Base-by-base conservation (phyloP, 2,329 filamentous ascomycete genomes). In the Thelonectria olida region DNA sequence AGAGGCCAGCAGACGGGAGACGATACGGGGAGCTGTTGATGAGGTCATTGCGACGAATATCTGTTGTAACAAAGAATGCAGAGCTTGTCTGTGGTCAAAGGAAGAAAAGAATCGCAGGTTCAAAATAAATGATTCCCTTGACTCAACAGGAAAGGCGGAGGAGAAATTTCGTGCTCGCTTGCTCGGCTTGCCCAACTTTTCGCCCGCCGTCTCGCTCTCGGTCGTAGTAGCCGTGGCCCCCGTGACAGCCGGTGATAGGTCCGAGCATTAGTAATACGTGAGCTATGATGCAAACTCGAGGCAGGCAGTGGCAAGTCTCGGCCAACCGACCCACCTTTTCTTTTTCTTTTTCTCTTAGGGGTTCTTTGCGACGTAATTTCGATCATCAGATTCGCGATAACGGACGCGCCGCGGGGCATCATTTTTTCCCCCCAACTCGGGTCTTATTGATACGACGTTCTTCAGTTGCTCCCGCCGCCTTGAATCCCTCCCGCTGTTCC, bases 201-300 rank as follows among this genome's bases (percentile, higher is more conserved):
- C 63, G 71, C 69, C 31, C 71, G 66, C 67, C 64, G 58, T 62
- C 58, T 63, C 58, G 54, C 19, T 13, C 60, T 59, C 44, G 57
- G 61, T 54, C 56, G 47, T 44, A 59, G 52, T 44, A 63, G 53
- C 58, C 52, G 38, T 53, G 17, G 53, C 22, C 27, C 49, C 67
- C 58, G 57, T 58, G 58, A 38, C 34, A 56, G 60, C 63, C 61
- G 68, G 31, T 68, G 70, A 70, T 72, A 69, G 69, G 67, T 28
- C 59, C 56, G 62, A 62, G 64, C 63, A 76, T 76, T 76, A 76
- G 63, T 76, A 76, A 76, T 76, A 67, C 52, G 51, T 42, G 63
- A 62, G 60, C 65, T 71, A 73, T 75, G 74, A 75, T 73, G 71
- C 70, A 72, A 72, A 34, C 6, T 27, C 9, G 25, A 65, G 62